Conservation (phyloP, 2,329 filamentous ascomycete genomes). For the Calonectria ilicicola region DNA sequence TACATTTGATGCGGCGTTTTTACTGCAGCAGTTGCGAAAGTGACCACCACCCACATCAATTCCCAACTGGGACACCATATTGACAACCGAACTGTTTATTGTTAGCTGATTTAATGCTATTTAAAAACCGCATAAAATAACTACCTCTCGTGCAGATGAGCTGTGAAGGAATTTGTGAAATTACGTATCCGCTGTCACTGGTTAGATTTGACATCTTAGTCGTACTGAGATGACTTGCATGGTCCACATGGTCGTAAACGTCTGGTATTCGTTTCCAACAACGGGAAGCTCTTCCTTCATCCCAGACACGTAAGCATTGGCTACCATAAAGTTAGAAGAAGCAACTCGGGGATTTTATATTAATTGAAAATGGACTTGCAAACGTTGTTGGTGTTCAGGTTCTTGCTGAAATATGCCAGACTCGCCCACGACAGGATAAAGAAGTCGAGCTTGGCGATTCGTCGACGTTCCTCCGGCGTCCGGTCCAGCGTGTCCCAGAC, state of each 20-base stretch:
- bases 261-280: background rate
- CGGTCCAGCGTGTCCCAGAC: background rate
- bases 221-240: background rate
- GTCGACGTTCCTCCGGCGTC: background rate
- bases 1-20: slow-evolving; percentile 1
- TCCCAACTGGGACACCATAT: background rate
- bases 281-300: slow-evolving; percentile 1
- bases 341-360: too few species aligned
- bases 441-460: slow-evolving; percentile 5
- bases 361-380: background rate
- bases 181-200: background rate
- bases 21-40: background rate
- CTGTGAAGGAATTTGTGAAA: background rate
- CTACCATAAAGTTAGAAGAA: background rate
- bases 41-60: background rate
- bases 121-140: background rate
- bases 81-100: background rate
- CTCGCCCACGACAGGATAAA: background rate
- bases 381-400: slow-evolving; percentile 1
- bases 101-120: background rate
- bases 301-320: background rate
- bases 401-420: background rate
- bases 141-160: background rate
- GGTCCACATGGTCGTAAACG: slow-evolving; percentile 1
- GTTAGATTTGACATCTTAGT: background rate